Percentiles rank a stretch among this genome's conserved stretches.
Evolutionary conservation across 441 rosid species (phyloP).

Genomic region (Euphorbia celastroides): DNA sequence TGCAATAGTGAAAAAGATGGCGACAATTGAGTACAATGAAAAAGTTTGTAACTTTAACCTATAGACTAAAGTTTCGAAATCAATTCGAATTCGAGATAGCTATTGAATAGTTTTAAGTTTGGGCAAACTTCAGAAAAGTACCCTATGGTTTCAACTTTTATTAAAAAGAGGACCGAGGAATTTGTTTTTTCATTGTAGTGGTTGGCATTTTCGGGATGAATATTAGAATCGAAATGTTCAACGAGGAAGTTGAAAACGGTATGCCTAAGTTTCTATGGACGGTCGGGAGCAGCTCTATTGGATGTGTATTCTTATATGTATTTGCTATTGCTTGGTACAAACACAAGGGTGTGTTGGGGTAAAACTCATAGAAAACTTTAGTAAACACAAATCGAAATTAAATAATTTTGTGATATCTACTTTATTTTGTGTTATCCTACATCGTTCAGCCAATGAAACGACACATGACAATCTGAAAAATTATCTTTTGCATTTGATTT

Average conservation of each 20-base stretch:
- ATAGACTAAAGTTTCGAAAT: too few species aligned
- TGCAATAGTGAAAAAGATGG: too few species aligned
- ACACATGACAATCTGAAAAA: conserved; percentile 20
- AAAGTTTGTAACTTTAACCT: too few species aligned
- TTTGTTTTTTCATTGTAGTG: conserved; percentile 52
- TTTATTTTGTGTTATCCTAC: too few species aligned
- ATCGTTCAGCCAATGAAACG: conserved; percentile 45
- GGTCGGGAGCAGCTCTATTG: conserved; percentile 49
- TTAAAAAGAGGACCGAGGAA: conserved; percentile 58
- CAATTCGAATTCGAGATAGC: too few species aligned
- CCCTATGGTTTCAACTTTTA: too few species aligned
- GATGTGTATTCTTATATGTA: conserved; percentile 53
- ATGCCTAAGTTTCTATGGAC: conserved; percentile 56
- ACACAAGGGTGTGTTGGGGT: conserved; percentile 66
- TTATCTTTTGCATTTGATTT: conserved; percentile 15
- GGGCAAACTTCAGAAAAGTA: too few species aligned
- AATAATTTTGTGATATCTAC: too few species aligned
- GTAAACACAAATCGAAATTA: too few species aligned
- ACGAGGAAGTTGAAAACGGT: conserved; percentile 18
- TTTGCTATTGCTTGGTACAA: conserved; percentile 81
- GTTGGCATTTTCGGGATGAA: conserved; percentile 74
- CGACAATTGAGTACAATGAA: too few species aligned
- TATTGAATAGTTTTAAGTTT: too few species aligned
- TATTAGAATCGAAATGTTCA: conserved; percentile 47
- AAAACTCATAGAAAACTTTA: too few species aligned